phyloP scores from a whole-genome alignment of 1,139 yeast genomes.

The Suhomyces chickasaworum region DNA sequence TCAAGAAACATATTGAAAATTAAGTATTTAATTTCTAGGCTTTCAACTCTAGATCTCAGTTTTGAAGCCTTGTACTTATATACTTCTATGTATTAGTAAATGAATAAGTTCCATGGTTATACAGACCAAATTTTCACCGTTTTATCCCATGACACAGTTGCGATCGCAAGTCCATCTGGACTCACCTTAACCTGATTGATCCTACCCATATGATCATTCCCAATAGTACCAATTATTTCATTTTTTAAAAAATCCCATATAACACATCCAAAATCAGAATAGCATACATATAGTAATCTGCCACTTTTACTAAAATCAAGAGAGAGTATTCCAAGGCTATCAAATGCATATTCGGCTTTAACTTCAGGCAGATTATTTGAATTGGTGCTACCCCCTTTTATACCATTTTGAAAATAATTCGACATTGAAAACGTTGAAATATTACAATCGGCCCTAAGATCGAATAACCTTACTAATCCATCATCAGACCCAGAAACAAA shows the following conservation, averaged over 20 bases:
- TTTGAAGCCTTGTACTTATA: slow-evolving; percentile 4
- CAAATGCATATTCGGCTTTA: slow-evolving; percentile 29
- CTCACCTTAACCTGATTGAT: slow-evolving; percentile 67
- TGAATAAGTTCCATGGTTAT: slow-evolving; percentile 3
- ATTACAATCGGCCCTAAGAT: slow-evolving; percentile 76
- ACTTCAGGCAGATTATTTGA: neutral
- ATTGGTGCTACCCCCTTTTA: neutral
- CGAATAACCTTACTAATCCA: slow-evolving; percentile 71
- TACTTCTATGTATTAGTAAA: slow-evolving; percentile 14
- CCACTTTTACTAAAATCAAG: slow-evolving; percentile 79
- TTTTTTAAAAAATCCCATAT: slow-evolving; percentile 79
- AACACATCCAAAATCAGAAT: slow-evolving; percentile 72
- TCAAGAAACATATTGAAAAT: slow-evolving; percentile 61
- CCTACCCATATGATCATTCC: slow-evolving; percentile 58
- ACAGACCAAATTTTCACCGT: slow-evolving; percentile 68
- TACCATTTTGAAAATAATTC: neutral
- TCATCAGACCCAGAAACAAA: slow-evolving; percentile 79
- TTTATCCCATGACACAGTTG: slow-evolving; percentile 73
- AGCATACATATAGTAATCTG: slow-evolving; percentile 70
- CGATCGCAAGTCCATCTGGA: slow-evolving; percentile 73
- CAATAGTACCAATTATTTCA: slow-evolving; percentile 60
- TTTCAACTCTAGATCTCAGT: neutral
- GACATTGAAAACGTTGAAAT: slow-evolving; percentile 53
- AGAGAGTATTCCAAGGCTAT: slow-evolving; percentile 66
- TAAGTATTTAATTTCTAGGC: slow-evolving; percentile 15